These are phyloP conservation scores for Neoscytalidium dimidiatum DNA, from an alignment of 2,329 filamentous ascomycete species.

Conservation along the genomic window DNA sequence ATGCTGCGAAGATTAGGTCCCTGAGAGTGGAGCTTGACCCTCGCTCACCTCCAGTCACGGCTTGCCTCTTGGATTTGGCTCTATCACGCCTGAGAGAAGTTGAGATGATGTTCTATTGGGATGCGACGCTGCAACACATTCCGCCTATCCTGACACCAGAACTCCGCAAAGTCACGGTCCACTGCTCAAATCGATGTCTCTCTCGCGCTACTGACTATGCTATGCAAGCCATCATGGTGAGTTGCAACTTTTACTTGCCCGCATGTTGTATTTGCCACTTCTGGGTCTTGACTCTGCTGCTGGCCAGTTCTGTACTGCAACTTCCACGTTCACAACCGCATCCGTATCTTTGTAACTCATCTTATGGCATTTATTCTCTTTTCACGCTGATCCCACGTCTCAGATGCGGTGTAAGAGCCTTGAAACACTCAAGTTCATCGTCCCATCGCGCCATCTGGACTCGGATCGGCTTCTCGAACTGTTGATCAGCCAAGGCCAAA, in stretches of 20 bases:
- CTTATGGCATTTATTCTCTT: background rate
- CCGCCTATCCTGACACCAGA: background rate
- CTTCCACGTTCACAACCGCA: background rate
- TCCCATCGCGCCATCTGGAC: background rate
- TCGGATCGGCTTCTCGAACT: background rate
- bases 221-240: slow-evolving; percentile 1
- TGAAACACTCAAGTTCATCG: background rate
- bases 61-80: background rate
- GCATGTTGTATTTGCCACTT: background rate
- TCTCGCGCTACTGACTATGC: background rate
- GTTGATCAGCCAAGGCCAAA: background rate
- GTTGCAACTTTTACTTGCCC: background rate
- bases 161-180: background rate
- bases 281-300: background rate
- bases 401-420: background rate
- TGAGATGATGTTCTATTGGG: background rate
- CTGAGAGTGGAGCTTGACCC: background rate
- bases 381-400: background rate
- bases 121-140: background rate
- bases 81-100: slow-evolving; percentile 1
- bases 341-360: background rate
- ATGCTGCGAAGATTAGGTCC: background rate
- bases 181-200: background rate
- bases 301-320: background rate
- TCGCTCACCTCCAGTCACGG: background rate